Evolutionary conservation across 768 basidiomycete genomes (phyloP).

Genomic region (Lactarius hatsudake): DNA sequence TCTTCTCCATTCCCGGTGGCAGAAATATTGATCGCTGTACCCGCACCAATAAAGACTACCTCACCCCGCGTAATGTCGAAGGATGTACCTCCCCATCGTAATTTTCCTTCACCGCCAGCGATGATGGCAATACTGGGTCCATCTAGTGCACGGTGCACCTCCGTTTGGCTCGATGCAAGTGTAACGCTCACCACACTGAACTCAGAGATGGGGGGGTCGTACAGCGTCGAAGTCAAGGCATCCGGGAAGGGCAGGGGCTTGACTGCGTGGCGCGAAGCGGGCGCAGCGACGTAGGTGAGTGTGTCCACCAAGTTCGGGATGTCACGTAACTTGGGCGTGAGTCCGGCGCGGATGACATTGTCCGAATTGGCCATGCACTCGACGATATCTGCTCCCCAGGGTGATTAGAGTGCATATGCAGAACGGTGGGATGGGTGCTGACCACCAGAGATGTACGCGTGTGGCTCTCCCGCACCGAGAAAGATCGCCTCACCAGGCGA

Average conservation of each 20-base stretch:
- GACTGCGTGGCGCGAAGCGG: conserved; percentile 68
- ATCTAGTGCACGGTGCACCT: conserved; percentile 58
- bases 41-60: conserved; percentile 82
- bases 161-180: conserved; percentile 44
- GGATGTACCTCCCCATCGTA: conserved; percentile 46
- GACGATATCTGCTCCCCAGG: conserved; percentile 70
- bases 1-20: conserved; percentile 34
- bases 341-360: conserved; percentile 97
- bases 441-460: conserved; percentile 95
- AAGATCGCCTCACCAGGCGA: conserved; percentile 88
- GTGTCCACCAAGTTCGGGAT: conserved; percentile 84
- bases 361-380: conserved; percentile 99
- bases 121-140: conserved; percentile 87
- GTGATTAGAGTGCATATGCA: neutral
- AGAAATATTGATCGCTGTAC: conserved; percentile 49
- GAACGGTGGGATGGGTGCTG: conserved; percentile 29
- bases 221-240: conserved; percentile 48
- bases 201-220: conserved; percentile 91
- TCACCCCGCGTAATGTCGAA: conserved; percentile 59
- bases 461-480: conserved; percentile 93
- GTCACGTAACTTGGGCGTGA: conserved; percentile 95
- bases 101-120: conserved; percentile 60
- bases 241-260: conserved; percentile 48
- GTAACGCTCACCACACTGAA: conserved; percentile 78
- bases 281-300: conserved; percentile 79